These are phyloP conservation scores for Papiliotrema laurentii DNA, from an alignment of 1,284 basidiomycete species.

Conservation along the genomic window DNA sequence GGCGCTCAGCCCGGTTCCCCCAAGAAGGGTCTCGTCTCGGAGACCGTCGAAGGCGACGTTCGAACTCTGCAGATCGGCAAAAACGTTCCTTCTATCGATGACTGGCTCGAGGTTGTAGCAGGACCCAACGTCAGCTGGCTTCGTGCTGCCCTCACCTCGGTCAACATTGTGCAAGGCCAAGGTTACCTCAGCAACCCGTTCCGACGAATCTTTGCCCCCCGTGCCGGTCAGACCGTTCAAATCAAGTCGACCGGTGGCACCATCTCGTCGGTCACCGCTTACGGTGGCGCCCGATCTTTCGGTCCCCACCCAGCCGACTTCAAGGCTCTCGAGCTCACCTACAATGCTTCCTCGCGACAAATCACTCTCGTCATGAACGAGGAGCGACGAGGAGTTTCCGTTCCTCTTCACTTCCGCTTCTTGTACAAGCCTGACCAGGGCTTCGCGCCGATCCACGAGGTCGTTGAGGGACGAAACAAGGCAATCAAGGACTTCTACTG, in stretches of 20 bases:
- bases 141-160: conserved; percentile 73
- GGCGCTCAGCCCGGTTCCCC: conserved; percentile 54
- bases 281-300: conserved; percentile 74
- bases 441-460: conserved; percentile 89
- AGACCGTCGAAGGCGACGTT: conserved; percentile 51
- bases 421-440: conserved; percentile 82
- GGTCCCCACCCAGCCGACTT: conserved; percentile 69
- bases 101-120: conserved; percentile 82
- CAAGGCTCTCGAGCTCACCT: conserved; percentile 77
- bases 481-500: conserved; percentile 97
- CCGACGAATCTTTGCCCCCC: conserved; percentile 78
- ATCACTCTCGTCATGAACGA: conserved; percentile 81
- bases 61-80: conserved; percentile 60
- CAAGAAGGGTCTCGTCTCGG: conserved; percentile 52
- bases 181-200: conserved; percentile 86
- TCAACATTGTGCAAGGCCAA: conserved; percentile 77
- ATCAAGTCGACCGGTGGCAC: conserved; percentile 48
- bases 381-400: conserved; percentile 68
- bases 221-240: conserved; percentile 71
- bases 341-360: conserved; percentile 52
- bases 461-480: conserved; percentile 75
- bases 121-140: conserved; percentile 81
- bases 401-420: conserved; percentile 81
- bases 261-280: conserved; percentile 57
- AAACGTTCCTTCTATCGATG: conserved; percentile 57